Evolutionary conservation across 2,329 filamentous ascomycete species (phyloP), one percentile per base, ranked within the genome.

Genomic region (Blastomyces parvus): DNA sequence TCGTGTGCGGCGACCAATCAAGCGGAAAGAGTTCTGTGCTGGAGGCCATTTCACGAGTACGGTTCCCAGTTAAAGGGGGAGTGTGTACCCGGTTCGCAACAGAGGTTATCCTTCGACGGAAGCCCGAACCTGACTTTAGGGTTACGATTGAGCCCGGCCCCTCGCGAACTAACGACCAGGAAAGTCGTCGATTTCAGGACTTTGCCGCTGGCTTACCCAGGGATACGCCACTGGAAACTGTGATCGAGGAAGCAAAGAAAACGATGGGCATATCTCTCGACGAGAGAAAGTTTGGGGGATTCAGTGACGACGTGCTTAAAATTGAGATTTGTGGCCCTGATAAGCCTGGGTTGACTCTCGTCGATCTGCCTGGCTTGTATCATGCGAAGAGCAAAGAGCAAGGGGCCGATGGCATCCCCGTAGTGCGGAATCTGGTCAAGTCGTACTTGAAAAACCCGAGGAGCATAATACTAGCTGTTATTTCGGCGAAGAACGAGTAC

Each of bases 391-490:
- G 50, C 9, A 52, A 55, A 11, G 48, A 65, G 6, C 58, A 63
- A 53, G 63, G 68, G 52, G 46, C 66, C 42, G 44, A 58, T 60
- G 69, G 68, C 63, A 65, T 63, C 66, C 68, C 67, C 61, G 27
- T 69, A 60, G 59, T 63, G 36, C 42, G 40, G 2, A n/a, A 42
- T 2, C 56, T 67, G 9, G 60, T 63, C 3, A 44, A 61, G 14
- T 33, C 36, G 13, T 89, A 89, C 67, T 85, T 88, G 78, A 68
- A 69, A n/a, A 77, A 82, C 36, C 69, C 74, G 14, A 78, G 83
- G n/a, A 87, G 79, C 67, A 84, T 88, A 62, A 84, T 87, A 1
- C 73, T 87, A 0, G 81, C 83, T 0, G 77, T 85, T 0, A 72
- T 85, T 1, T 76, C 79, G 0, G 82, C 82, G 0, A 80, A 76